Evolutionary conservation across 1,139 yeast genomes (phyloP).

Genomic region (Arxiozyma heterogenica): DNA sequence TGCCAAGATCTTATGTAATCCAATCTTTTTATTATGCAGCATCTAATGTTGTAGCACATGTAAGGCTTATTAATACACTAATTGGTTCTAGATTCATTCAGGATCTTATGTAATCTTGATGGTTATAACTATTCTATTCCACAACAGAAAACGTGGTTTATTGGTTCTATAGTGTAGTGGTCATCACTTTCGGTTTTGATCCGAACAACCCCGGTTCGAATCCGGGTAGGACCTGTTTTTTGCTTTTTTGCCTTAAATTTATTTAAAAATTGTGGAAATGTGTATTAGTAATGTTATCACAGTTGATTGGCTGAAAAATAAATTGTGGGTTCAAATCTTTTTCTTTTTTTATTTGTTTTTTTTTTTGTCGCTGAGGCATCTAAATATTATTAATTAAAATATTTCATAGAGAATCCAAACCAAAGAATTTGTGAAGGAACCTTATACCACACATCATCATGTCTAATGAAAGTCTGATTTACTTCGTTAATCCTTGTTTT

Average conservation of each 20-base stretch:
- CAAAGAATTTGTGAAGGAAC: no score
- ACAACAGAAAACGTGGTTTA: no score
- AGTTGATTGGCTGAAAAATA: not conserved
- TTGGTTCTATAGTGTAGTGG: conserved; percentile 48
- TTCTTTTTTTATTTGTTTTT: no score
- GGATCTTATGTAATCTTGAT: no score
- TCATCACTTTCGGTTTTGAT: conserved; percentile 62
- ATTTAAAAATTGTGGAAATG: not conserved
- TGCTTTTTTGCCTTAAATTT: conserved; percentile 6
- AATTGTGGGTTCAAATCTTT: not conserved
- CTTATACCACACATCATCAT: no score
- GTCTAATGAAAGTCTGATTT: not conserved
- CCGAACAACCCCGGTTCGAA: conserved; percentile 93
- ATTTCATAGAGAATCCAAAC: not conserved
- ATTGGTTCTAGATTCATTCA: no score
- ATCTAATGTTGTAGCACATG: no score
- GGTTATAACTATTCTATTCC: no score
- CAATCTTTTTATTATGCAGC: no score
- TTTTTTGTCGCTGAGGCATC: not conserved
- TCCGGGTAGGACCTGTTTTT: conserved; percentile 79
- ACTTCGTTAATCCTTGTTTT: no score
- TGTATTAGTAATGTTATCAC: not conserved
- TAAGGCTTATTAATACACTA: no score
- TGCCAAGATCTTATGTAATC: no score
- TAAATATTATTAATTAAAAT: not conserved